These are phyloP conservation scores for Huiozyma naganishii DNA, from an alignment of 805 yeast species.

Conservation along the genomic window DNA sequence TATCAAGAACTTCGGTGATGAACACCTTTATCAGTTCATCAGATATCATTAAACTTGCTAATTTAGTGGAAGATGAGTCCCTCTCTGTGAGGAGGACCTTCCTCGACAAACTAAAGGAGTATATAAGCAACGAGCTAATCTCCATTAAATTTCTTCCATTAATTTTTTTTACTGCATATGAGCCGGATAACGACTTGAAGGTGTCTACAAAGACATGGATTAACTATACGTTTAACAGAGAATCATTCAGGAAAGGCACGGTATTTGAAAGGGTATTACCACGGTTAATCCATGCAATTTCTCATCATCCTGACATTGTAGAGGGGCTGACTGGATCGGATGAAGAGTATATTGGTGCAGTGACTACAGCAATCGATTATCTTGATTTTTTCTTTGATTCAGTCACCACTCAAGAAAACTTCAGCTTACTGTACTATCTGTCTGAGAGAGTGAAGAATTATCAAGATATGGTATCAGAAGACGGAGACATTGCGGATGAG, in stretches of 20 bases:
- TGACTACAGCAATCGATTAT: slow-evolving; percentile 46
- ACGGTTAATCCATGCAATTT: slow-evolving; percentile 55
- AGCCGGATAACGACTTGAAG: slow-evolving; percentile 46
- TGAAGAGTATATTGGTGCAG: slow-evolving; percentile 32
- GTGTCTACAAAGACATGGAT: slow-evolving; percentile 59
- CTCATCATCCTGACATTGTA: slow-evolving; percentile 51
- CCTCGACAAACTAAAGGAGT: slow-evolving; percentile 38
- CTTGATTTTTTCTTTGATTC: slow-evolving; percentile 48
- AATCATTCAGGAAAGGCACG: slow-evolving; percentile 31
- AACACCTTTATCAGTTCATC: slow-evolving; percentile 42
- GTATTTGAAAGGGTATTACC: slow-evolving; percentile 57
- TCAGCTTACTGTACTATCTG: slow-evolving; percentile 62
- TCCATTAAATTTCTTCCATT: slow-evolving; percentile 59
- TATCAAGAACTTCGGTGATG: slow-evolving; percentile 46
- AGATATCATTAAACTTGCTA: slow-evolving; percentile 42
- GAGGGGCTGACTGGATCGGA: slow-evolving; percentile 37
- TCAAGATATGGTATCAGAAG: slow-evolving; percentile 40
- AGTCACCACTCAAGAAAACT: slow-evolving; percentile 54
- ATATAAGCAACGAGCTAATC: slow-evolving; percentile 39
- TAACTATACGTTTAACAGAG: slow-evolving; percentile 37
- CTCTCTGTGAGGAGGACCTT: slow-evolving; percentile 45
- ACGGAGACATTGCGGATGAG: slow-evolving; percentile 24
- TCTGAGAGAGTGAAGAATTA: slow-evolving; percentile 74
- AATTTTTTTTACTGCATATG: slow-evolving; percentile 66
- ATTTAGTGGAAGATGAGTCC: slow-evolving; percentile 58